Evolutionary conservation across 2,329 filamentous ascomycete species (phyloP).

Genomic region (Fusarium xyrophilum): DNA sequence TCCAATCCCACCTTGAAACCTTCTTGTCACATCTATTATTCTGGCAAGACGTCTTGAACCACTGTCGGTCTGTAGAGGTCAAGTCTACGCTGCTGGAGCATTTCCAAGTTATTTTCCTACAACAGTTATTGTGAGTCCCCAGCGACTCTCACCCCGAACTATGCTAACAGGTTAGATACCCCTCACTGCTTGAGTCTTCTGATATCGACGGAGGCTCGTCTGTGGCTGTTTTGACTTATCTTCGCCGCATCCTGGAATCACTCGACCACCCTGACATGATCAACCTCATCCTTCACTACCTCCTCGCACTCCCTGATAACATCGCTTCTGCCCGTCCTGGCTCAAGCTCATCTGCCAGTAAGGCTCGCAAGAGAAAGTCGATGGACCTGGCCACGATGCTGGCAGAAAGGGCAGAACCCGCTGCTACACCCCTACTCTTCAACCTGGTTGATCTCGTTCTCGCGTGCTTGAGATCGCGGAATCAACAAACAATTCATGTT

Average conservation of each 20-base stretch:
- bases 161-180: constrained; percentile 68
- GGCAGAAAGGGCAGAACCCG: constrained; percentile 74
- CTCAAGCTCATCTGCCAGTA: constrained; percentile 64
- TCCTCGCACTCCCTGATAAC: constrained; percentile 77
- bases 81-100: constrained; percentile 93
- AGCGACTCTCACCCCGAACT: neutral
- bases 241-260: constrained; percentile 87
- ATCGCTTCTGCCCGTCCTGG: constrained; percentile 47
- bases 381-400: constrained; percentile 85
- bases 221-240: constrained; percentile 91
- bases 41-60: constrained; percentile 97
- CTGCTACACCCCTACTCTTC: constrained; percentile 84
- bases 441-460: constrained; percentile 91
- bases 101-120: constrained; percentile 94
- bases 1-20: constrained; percentile 86
- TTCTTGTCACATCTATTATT: constrained; percentile 95
- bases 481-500: constrained; percentile 87
- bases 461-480: constrained; percentile 82
- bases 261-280: constrained; percentile 94
- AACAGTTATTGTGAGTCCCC: constrained; percentile 81
- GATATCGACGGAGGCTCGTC: constrained; percentile 97
- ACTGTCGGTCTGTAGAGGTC: constrained; percentile 90
- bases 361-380: constrained; percentile 83
- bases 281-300: constrained; percentile 89
- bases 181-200: constrained; percentile 93